A percentile compares a stretch with the other conserved stretches of the same genome.
Evolutionary conservation across 2,329 filamentous ascomycete species (phyloP).

Genomic region (Parascedosporium putredinis): DNA sequence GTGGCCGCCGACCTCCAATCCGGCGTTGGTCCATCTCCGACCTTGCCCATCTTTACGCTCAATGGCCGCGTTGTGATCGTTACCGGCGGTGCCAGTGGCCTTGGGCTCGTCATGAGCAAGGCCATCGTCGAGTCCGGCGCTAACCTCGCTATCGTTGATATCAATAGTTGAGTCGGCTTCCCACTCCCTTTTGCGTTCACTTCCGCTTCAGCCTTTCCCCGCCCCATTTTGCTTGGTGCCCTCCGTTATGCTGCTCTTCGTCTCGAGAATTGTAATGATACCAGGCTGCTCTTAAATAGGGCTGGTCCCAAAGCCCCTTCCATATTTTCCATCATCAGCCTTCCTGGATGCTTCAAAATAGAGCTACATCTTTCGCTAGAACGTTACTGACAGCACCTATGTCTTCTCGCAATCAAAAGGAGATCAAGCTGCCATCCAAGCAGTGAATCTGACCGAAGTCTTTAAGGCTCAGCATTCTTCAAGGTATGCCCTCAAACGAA

Average conservation of each 20-base stretch:
- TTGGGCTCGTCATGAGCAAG: constrained; percentile 80
- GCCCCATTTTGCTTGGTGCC: too few relatives aligned
- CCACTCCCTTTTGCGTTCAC: background rate
- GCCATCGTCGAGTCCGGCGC: constrained; percentile 81
- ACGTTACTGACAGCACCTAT: background rate
- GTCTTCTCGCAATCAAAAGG: constrained; percentile 35
- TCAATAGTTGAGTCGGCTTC: constrained; percentile 50
- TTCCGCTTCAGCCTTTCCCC: too few relatives aligned
- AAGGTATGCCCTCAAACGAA: too few relatives aligned
- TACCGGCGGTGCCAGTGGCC: constrained; percentile 77
- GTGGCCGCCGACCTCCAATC: background rate
- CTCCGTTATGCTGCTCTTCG: too few relatives aligned
- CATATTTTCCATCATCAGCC: too few relatives aligned
- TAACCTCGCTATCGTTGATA: constrained; percentile 82
- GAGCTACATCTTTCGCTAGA: too few relatives aligned
- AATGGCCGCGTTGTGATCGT: constrained; percentile 84
- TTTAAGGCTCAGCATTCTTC: constrained; percentile 74
- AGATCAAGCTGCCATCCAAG: constrained; percentile 74
- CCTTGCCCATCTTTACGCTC: constrained; percentile 75
- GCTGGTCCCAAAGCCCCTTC: too few relatives aligned
- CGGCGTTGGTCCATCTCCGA: constrained; percentile 35
- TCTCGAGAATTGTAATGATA: too few relatives aligned
- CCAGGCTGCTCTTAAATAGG: too few relatives aligned
- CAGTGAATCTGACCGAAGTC: constrained; percentile 59
- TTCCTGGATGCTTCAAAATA: too few relatives aligned